Conservation (phyloP, 2,329 filamentous ascomycete species). For the Aspergillus candidus region DNA sequence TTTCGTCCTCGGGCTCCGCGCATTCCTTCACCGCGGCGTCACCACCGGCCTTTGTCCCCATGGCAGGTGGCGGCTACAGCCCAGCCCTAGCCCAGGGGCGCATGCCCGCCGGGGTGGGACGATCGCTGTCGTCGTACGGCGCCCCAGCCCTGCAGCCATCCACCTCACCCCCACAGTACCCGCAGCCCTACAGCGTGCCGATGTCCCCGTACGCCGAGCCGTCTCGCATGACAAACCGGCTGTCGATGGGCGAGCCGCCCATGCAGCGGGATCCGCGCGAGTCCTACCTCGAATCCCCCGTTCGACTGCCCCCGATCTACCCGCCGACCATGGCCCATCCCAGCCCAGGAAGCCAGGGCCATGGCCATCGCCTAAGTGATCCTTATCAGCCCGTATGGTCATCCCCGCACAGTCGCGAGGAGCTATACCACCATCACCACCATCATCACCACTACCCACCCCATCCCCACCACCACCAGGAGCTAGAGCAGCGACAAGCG, state of each 20-base stretch:
- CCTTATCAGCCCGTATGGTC: slow-evolving; percentile 27
- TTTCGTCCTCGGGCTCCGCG: slow-evolving; percentile 28
- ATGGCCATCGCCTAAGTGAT: slow-evolving; percentile 30
- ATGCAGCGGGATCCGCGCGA: slow-evolving; percentile 23
- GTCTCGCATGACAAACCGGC: slow-evolving; percentile 20
- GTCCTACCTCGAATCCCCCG: slow-evolving; percentile 26
- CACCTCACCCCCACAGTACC: slow-evolving; percentile 31
- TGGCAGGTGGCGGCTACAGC: slow-evolving; percentile 22
- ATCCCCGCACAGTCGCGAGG: slow-evolving; percentile 15
- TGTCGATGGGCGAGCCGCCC: slow-evolving; percentile 20
- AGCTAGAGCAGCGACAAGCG: slow-evolving; percentile 2
- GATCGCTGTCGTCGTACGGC: slow-evolving; percentile 23
- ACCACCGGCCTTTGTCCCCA: slow-evolving; percentile 22
- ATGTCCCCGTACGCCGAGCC: slow-evolving; percentile 25
- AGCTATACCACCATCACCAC: slow-evolving; percentile 18
- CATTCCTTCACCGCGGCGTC: slow-evolving; percentile 21
- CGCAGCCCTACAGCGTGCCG: slow-evolving; percentile 19
- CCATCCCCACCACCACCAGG: slow-evolving; percentile 3
- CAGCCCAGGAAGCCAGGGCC: slow-evolving; percentile 18
- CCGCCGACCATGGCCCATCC: slow-evolving; percentile 23
- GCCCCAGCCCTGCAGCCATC: slow-evolving; percentile 23
- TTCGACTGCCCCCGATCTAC: slow-evolving; percentile 34
- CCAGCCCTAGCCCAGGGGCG: slow-evolving; percentile 18
- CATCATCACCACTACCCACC: background rate
- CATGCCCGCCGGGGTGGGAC: slow-evolving; percentile 19